phyloP scores from a whole-genome alignment of 768 basidiomycete species.

The Mycena chlorophos region DNA sequence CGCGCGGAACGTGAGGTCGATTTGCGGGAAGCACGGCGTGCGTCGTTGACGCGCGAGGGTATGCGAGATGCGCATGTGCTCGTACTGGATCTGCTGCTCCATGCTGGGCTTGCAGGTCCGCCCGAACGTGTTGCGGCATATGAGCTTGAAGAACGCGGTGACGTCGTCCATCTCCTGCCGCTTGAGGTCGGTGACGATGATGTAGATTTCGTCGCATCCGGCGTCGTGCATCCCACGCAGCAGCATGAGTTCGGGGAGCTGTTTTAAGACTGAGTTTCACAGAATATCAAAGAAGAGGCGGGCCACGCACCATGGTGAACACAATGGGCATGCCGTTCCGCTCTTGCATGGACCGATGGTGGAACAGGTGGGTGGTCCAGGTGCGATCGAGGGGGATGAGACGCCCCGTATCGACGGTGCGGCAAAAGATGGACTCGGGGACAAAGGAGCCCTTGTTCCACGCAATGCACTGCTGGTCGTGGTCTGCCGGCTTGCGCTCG shows the following conservation, averaged over 20 bases:
- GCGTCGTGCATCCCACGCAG: slow-evolving; percentile 79
- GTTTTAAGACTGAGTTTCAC: slow-evolving; percentile 8
- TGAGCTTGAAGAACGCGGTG: slow-evolving; percentile 76
- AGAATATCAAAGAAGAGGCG: slow-evolving; percentile 3
- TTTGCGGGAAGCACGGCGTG: slow-evolving; percentile 81
- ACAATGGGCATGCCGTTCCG: slow-evolving; percentile 80
- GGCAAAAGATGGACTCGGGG: slow-evolving; percentile 78
- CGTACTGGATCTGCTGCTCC: slow-evolving; percentile 65
- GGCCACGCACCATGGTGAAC: slow-evolving; percentile 66
- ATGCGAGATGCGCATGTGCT: slow-evolving; percentile 73
- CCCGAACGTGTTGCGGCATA: slow-evolving; percentile 64
- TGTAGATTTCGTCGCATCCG: slow-evolving; percentile 75
- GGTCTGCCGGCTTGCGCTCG: slow-evolving; percentile 61
- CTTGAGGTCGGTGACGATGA: slow-evolving; percentile 79
- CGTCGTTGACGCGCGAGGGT: slow-evolving; percentile 66
- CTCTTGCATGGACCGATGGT: slow-evolving; percentile 74
- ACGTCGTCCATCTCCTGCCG: slow-evolving; percentile 80
- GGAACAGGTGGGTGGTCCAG: slow-evolving; percentile 80
- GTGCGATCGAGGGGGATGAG: slow-evolving; percentile 79
- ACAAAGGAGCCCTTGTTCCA: slow-evolving; percentile 76
- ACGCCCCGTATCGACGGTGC: slow-evolving; percentile 76
- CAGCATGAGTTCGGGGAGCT: slow-evolving; percentile 81
- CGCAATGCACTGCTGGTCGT: slow-evolving; percentile 51
- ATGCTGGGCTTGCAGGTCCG: slow-evolving; percentile 65
- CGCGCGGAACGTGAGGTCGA: slow-evolving; percentile 75